Evolutionary conservation across 2,329 filamentous ascomycete species (phyloP).

Genomic region (Colletotrichum sublineola): DNA sequence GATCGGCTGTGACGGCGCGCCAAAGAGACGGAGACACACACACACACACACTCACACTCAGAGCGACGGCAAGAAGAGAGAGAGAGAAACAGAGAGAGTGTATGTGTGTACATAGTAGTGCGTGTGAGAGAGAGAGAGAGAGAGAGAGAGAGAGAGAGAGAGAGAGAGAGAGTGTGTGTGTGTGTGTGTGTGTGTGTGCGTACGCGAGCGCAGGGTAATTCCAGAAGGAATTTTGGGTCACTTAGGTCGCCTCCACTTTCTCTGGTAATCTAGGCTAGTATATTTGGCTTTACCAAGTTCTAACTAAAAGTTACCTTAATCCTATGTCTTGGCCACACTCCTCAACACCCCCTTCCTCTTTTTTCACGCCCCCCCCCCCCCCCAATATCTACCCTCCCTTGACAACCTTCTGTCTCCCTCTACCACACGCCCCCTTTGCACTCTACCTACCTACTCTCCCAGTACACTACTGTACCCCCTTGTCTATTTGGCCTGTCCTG

Average conservation of each 20-base stretch:
- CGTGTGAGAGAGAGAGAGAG: background rate
- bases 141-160: background rate
- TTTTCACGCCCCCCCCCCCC: background rate
- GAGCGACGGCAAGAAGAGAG: too few relatives aligned
- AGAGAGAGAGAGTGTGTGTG: background rate
- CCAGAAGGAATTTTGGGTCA: constrained; percentile 41
- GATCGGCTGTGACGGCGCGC: constrained; percentile 41
- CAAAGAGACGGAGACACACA: background rate
- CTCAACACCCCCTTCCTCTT: background rate
- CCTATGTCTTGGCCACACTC: constrained; percentile 3
- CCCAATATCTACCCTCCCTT: too few relatives aligned
- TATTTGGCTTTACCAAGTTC: constrained; percentile 10
- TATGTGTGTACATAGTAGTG: too few relatives aligned
- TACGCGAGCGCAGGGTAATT: constrained; percentile 29
- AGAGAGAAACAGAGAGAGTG: background rate
- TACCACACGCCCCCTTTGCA: constrained; percentile 4
- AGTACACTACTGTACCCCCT: background rate
- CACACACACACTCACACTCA: too few relatives aligned
- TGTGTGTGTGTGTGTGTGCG: constrained; percentile 6
- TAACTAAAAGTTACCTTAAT: constrained; percentile 29
- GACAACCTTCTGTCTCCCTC: background rate
- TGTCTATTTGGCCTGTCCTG: constrained; percentile 10
- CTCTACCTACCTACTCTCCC: background rate
- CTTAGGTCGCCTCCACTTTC: constrained; percentile 26
- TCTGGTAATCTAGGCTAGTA: background rate